These are phyloP conservation scores for Coprinellus micaceus DNA, from an alignment of 768 basidiomycete species.

Conservation along the genomic window DNA sequence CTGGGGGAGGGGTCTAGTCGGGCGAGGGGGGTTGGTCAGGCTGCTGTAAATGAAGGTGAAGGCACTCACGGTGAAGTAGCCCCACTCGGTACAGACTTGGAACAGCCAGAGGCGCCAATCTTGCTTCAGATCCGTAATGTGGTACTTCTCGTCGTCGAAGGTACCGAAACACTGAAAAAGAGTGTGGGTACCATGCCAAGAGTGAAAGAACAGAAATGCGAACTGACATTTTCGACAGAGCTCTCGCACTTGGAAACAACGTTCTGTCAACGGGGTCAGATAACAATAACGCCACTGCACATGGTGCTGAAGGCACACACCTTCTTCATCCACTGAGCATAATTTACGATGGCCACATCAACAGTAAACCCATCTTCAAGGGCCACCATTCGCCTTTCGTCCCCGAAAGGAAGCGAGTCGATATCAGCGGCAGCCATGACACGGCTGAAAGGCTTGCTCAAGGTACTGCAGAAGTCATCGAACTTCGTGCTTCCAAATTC, in stretches of 20 bases:
- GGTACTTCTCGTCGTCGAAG: constrained; percentile 63
- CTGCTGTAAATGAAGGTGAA: too few relatives aligned
- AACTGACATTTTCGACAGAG: constrained; percentile 5
- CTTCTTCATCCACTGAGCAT: constrained; percentile 72
- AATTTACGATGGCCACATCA: constrained; percentile 64
- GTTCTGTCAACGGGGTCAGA: not conserved
- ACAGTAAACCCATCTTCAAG: constrained; percentile 45
- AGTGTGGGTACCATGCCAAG: not conserved
- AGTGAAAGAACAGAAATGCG: not conserved
- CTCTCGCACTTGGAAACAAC: constrained; percentile 9
- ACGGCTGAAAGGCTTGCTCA: constrained; percentile 44
- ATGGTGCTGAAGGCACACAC: not conserved
- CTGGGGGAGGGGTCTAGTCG: constrained; percentile 67
- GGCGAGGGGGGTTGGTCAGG: not conserved
- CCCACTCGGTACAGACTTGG: constrained; percentile 95
- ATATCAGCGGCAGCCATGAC: constrained; percentile 17
- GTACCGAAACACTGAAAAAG: constrained; percentile 81
- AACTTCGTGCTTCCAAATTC: constrained; percentile 57
- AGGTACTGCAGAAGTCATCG: constrained; percentile 61
- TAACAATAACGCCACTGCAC: not conserved
- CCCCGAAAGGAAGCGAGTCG: constrained; percentile 43
- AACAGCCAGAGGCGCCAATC: constrained; percentile 87
- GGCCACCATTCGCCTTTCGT: constrained; percentile 44
- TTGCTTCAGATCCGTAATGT: constrained; percentile 57
- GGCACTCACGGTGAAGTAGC: constrained; percentile 66